These are phyloP conservation scores for Sporothrix pseudoabietina DNA, from an alignment of 2,329 filamentous ascomycete species.

Conservation along the genomic window DNA sequence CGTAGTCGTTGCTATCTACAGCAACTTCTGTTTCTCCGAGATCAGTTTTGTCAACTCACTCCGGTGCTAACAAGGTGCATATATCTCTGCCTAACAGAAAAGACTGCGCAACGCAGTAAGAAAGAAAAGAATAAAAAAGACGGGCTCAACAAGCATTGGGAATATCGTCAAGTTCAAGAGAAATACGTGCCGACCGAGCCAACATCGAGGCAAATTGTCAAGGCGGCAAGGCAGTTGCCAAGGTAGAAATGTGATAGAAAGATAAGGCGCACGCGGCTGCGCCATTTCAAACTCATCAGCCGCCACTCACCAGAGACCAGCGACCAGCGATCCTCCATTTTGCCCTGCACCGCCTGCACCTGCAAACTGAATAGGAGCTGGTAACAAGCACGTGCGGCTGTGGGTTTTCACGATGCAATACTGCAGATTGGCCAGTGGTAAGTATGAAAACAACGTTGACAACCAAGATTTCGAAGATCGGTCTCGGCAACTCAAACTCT, in stretches of 20 bases:
- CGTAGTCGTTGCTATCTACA: not conserved
- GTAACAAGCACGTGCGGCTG: not conserved
- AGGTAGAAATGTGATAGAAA: not conserved
- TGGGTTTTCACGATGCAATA: not conserved
- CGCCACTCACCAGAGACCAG: not conserved
- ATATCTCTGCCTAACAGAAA: not conserved
- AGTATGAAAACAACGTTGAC: not conserved
- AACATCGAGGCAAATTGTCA: conserved; percentile 1
- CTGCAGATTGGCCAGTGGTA: not conserved
- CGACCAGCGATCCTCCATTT: not conserved
- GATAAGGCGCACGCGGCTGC: not conserved
- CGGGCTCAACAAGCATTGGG: not conserved
- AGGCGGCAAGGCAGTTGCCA: not conserved
- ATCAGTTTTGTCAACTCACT: not conserved
- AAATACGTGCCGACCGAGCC: not conserved
- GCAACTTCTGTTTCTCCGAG: not conserved
- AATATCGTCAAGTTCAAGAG: not conserved
- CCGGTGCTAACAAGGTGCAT: not conserved
- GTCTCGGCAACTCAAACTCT: not conserved
- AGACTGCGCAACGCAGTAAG: not conserved
- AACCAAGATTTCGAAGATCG: not conserved
- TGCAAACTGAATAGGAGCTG: not conserved
- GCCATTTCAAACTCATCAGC: not conserved
- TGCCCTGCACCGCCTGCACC: conserved; percentile 13
- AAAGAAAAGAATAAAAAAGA: not conserved